Percentiles rank a stretch among this genome's conserved stretches.
These are phyloP conservation scores for Talaromyces verruculosus DNA, from an alignment of 2,329 filamentous ascomycete species.

Conservation along the genomic window DNA sequence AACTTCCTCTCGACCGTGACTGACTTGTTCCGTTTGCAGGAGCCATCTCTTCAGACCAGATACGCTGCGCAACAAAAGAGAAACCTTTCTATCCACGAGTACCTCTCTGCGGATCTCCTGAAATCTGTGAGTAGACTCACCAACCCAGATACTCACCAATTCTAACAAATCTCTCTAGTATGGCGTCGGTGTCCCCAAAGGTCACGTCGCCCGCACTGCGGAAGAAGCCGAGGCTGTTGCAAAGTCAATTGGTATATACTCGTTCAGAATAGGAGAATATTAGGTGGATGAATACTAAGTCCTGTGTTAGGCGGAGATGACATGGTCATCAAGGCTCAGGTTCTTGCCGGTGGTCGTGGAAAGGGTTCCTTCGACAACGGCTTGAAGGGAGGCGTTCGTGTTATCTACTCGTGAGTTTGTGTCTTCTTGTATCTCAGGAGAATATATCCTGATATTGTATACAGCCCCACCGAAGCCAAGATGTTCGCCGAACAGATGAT, in stretches of 20 bases:
- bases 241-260: conserved; percentile 71
- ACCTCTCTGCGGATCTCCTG: conserved; percentile 90
- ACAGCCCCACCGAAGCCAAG: conserved; percentile 78
- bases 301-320: conserved; percentile 68
- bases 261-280: neutral
- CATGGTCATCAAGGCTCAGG: conserved; percentile 99
- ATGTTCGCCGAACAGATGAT: conserved; percentile 99
- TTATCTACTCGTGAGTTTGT: conserved; percentile 83
- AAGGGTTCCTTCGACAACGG: conserved; percentile 98
- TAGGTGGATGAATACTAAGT: conserved; percentile 15
- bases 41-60: conserved; percentile 54
- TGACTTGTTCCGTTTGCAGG: conserved; percentile 53
- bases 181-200: conserved; percentile 89
- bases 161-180: conserved; percentile 59
- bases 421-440: neutral
- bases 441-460: neutral
- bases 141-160: neutral
- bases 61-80: conserved; percentile 74
- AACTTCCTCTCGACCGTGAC: conserved; percentile 28
- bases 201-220: conserved; percentile 76
- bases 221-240: conserved; percentile 90
- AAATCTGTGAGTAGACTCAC: conserved; percentile 56
- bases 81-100: conserved; percentile 96
- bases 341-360: conserved; percentile 93
- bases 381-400: conserved; percentile 95